Conservation (phyloP, 1,139 yeast genomes). For the Williopsis jadinii region DNA sequence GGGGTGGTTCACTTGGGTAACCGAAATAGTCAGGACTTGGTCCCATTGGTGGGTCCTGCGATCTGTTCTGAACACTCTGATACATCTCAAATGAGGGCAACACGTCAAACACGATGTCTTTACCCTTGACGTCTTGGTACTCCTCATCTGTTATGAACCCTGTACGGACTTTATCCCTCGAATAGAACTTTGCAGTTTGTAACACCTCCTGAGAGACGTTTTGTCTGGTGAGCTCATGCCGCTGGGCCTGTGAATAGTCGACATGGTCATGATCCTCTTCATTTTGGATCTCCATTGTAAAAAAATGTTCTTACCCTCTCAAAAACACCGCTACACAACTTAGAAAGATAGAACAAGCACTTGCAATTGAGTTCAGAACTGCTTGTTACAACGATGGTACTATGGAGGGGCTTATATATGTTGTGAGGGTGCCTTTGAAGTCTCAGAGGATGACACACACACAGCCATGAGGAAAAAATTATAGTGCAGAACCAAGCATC, state of each 20-base stretch:
- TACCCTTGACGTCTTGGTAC: slow-evolving; percentile 1
- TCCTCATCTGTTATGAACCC: slow-evolving; percentile 7
- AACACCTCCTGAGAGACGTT: slow-evolving; percentile 7
- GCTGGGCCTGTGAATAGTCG: slow-evolving; percentile 14
- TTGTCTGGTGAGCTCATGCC: slow-evolving; percentile 8
- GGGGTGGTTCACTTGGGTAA: background rate
- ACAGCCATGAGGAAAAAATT: too few relatives aligned
- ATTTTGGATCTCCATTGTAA: background rate
- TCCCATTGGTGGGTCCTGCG: background rate
- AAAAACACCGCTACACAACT: too few relatives aligned
- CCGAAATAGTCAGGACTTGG: slow-evolving; percentile 1
- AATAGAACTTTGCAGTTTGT: slow-evolving; percentile 2
- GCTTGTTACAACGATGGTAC: too few relatives aligned
- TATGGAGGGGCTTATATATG: too few relatives aligned
- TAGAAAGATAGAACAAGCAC: background rate
- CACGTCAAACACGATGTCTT: slow-evolving; percentile 32
- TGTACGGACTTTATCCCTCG: slow-evolving; percentile 2
- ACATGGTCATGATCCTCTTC: slow-evolving; percentile 7
- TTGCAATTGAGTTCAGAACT: too few relatives aligned
- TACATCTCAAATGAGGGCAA: slow-evolving; percentile 62
- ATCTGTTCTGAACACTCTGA: slow-evolving; percentile 39
- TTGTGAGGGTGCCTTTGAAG: too few relatives aligned
- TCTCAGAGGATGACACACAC: too few relatives aligned
- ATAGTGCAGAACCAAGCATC: too few relatives aligned
- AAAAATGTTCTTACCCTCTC: too few relatives aligned